phyloP scores from a whole-genome alignment of 2,329 filamentous ascomycete genomes.

The Fusarium sp. region DNA sequence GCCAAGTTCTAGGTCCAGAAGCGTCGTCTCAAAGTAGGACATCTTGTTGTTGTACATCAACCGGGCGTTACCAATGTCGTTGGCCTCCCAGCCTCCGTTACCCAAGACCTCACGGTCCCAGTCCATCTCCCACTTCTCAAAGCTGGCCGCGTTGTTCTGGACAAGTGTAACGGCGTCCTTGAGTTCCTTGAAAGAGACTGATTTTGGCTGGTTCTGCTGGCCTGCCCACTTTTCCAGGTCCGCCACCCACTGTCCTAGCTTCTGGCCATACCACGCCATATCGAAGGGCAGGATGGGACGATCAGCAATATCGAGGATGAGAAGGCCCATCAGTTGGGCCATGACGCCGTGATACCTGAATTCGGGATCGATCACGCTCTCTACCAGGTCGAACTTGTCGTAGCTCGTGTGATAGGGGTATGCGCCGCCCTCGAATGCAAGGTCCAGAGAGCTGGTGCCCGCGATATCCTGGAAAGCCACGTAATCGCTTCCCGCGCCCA shows the following conservation, averaged over 20 bases:
- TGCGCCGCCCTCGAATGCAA: conserved; percentile 77
- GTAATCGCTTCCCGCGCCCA: conserved; percentile 84
- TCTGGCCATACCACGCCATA: conserved; percentile 76
- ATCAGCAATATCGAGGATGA: conserved; percentile 89
- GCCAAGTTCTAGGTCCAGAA: conserved; percentile 79
- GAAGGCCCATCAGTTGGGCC: conserved; percentile 81
- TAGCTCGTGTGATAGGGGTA: conserved; percentile 87
- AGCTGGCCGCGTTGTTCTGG: conserved; percentile 62
- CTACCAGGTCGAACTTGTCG: conserved; percentile 91
- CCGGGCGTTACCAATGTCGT: conserved; percentile 74
- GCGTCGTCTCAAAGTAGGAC: conserved; percentile 82
- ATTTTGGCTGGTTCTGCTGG: conserved; percentile 50
- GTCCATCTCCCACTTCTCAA: conserved; percentile 79
- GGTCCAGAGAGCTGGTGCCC: conserved; percentile 87
- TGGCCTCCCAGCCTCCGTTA: conserved; percentile 81
- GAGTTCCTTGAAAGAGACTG: conserved; percentile 49
- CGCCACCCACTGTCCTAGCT: conserved; percentile 73
- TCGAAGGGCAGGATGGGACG: conserved; percentile 86
- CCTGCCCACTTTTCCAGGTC: conserved; percentile 72
- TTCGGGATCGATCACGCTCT: conserved; percentile 80
- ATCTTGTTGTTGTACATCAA: conserved; percentile 83
- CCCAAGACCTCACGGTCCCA: conserved; percentile 82
- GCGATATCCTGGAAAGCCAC: conserved; percentile 92
- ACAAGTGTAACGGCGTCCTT: conserved; percentile 72
- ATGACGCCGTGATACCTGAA: conserved; percentile 86